Conservation (phyloP, 75 land plant genomes). For the Larix kaempferi region DNA sequence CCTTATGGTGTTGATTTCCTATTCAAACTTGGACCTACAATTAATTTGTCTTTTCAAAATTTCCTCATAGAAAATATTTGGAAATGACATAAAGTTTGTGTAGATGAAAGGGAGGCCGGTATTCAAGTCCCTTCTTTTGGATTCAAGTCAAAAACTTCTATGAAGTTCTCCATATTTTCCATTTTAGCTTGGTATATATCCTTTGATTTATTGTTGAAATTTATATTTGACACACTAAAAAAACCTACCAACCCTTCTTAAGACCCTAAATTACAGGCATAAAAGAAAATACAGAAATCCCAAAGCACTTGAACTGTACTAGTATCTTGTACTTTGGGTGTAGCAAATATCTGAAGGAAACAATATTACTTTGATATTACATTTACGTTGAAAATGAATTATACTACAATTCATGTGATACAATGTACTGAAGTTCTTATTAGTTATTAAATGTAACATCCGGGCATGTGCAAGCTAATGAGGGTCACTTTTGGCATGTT, state of each 20-base stretch:
- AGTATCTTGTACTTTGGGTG: conserved; percentile 7
- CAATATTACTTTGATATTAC: conserved; percentile 6
- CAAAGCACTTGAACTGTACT: conserved; percentile 10
- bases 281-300: conserved; percentile 5
- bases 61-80: neutral
- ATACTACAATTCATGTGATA: conserved; percentile 8
- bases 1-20: no score
- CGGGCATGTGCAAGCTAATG: no score
- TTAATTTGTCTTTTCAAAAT: no score
- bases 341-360: conserved; percentile 8
- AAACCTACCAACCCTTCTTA: neutral
- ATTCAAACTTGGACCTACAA: no score
- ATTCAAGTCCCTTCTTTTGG: conserved; percentile 19
- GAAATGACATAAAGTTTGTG: neutral
- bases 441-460: no score
- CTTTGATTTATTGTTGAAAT: neutral
- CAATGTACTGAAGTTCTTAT: conserved; percentile 6
- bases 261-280: conserved; percentile 6
- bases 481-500: no score
- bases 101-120: conserved; percentile 21
- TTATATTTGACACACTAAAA: conserved; percentile 4
- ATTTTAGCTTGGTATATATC: neutral
- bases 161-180: conserved; percentile 24
- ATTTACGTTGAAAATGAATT: conserved; percentile 8
- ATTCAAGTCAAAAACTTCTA: conserved; percentile 33